Base-by-base conservation (phyloP, 2,329 filamentous ascomycete species). In the Mariannaea sp. region DNA sequence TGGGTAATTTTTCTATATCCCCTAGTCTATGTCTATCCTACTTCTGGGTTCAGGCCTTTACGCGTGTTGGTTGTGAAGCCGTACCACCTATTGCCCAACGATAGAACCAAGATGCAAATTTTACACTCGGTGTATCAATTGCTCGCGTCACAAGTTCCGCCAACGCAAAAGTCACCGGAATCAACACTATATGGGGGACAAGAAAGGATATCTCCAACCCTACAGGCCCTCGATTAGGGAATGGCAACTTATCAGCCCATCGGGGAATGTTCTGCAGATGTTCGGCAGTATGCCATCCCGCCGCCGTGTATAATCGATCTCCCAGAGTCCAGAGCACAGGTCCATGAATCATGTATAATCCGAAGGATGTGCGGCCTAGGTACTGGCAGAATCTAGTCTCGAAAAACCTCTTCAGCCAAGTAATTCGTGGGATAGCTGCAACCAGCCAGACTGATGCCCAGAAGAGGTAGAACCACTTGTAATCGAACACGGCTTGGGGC, bases 401-500 rank as follows among this genome's bases (percentile, higher is more conserved):
- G 61, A 87, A 86, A 64, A 86, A 82, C 3, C 69, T 57, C 68
- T 79, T 81, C 13, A 87, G 73, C 77, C 77, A 81, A 4, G 70
- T 61, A n/a, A 88, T 76, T n/a, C 80, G 80, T 6, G 81, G 80
- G 3, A 83, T 72, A 0, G 79, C 75, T 1, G 79, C 73, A 0
- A 89, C 78, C 0, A 86, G 66, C 46, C 85, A 75, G 19, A 75
- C 72, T 1, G 85, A 77, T 1, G 83, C 84, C 73, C 78, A 82
- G 65, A 85, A 85, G 3, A 88, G 76, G 65, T 79, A 88, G 70
- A 87, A 87, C 84, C 84, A 88, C 68, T 87, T 88, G 65, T 77
- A 79, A 65, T 87, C 83, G 59, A 77, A 86, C 9, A 85, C 81
- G 1, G 85, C 85, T 64, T 87, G 83, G 0, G 85, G 84, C 55